Evolutionary conservation across 768 basidiomycete species (phyloP).

Genomic region (Xanthoconium purpureum): DNA sequence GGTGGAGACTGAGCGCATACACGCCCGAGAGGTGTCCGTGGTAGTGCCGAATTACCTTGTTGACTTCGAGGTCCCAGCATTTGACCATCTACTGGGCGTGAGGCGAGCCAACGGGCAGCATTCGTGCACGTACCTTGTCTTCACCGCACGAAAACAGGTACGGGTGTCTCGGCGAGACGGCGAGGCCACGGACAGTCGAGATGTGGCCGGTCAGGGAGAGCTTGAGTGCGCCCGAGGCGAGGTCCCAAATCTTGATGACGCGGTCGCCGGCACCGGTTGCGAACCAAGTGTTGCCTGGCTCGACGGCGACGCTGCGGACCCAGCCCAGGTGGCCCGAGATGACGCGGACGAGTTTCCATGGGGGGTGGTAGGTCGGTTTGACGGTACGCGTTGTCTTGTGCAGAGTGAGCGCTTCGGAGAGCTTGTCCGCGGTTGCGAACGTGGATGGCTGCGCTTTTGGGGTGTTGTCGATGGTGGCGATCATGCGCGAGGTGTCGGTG

Average conservation of each 20-base stretch:
- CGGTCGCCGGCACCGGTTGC: constrained; percentile 97
- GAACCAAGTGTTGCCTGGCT: constrained; percentile 98
- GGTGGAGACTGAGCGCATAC: constrained; percentile 90
- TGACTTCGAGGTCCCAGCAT: constrained; percentile 98
- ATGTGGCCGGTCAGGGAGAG: constrained; percentile 98
- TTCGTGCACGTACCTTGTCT: constrained; percentile 70
- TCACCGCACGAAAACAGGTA: constrained; percentile 98
- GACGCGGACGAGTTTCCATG: constrained; percentile 94
- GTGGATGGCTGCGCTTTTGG: constrained; percentile 68
- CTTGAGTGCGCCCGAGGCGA: constrained; percentile 96
- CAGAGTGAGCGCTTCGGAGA: constrained; percentile 87
- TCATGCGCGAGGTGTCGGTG: constrained; percentile 59
- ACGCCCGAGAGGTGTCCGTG: constrained; percentile 98
- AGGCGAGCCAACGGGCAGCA: not conserved
- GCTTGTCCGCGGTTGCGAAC: constrained; percentile 56
- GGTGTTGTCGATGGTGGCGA: constrained; percentile 72
- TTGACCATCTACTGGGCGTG: constrained; percentile 82
- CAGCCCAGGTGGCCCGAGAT: constrained; percentile 98
- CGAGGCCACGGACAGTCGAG: constrained; percentile 91
- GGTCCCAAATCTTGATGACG: constrained; percentile 98
- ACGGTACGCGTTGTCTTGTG: constrained; percentile 93
- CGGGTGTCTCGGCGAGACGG: constrained; percentile 89
- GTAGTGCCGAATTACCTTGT: constrained; percentile 98
- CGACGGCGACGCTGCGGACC: constrained; percentile 94
- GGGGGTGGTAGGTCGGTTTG: constrained; percentile 93